phyloP scores from a whole-genome alignment of 2,329 filamentous ascomycete genomes.

The Stagonosporopsis chrysanthemi region DNA sequence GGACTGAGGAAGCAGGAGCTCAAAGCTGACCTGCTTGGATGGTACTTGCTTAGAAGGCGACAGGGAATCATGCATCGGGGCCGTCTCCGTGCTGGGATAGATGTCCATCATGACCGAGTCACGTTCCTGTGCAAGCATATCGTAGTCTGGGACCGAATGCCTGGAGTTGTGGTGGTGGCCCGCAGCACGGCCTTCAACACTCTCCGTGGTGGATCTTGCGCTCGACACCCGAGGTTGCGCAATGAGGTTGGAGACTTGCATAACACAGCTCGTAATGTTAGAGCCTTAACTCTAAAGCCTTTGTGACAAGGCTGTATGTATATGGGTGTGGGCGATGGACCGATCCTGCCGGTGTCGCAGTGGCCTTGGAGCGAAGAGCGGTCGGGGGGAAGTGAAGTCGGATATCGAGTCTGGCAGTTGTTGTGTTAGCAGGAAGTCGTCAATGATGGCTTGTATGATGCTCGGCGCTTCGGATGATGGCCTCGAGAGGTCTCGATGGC shows the following conservation, averaged over 20 bases:
- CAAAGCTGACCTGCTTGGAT: constrained; percentile 79
- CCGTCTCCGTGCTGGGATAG: constrained; percentile 47
- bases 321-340: constrained; percentile 36
- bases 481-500: constrained; percentile 27
- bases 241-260: constrained; percentile 45
- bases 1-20: constrained; percentile 73
- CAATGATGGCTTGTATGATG: constrained; percentile 29
- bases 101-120: constrained; percentile 45
- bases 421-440: constrained; percentile 33
- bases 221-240: constrained; percentile 35
- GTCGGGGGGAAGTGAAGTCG: constrained; percentile 38
- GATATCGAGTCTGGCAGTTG: constrained; percentile 29
- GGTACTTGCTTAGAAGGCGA: constrained; percentile 50
- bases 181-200: constrained; percentile 37
- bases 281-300: constrained; percentile 21
- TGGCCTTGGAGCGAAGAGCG: constrained; percentile 41
- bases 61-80: constrained; percentile 42
- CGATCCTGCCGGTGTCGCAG: constrained; percentile 53
- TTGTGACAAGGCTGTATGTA: constrained; percentile 31
- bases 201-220: constrained; percentile 36
- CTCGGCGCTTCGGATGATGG: constrained; percentile 29
- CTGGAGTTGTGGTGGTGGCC: constrained; percentile 39
- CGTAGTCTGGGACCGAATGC: constrained; percentile 34
- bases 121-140: constrained; percentile 37
- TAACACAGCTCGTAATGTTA: constrained; percentile 25